Base-by-base conservation (phyloP, 148 eudicot species). In the Amaranthus palmeri region DNA sequence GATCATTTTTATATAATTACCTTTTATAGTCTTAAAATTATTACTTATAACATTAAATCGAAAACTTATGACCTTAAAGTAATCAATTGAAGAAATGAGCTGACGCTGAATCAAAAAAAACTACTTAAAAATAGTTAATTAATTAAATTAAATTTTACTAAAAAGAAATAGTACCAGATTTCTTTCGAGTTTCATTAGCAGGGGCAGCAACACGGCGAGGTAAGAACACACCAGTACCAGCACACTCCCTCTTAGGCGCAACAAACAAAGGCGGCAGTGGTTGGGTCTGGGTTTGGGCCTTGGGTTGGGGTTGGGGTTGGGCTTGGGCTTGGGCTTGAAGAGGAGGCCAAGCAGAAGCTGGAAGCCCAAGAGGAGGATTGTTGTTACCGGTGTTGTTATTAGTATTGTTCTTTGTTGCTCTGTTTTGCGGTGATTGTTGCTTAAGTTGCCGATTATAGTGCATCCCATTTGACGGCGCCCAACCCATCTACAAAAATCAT, bases 141-240 rank as follows among this genome's bases (percentile, higher is more conserved):
- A 9, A 0, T 10, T 57, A 9, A 14, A 63, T 13, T 25, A 25
- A 25, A 25, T 25, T 25, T 25, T 61, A 45, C 5, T 4, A 3
- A 77, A 59, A 59, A 43, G 7, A 10, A 4, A 42, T 8, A 8
- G 8, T 68, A 87, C 91, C 90, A 68, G 83, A 71, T 58, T 85
- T 90, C 70, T 86, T 90, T 8, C 84, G 80, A 17, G 84, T 48
- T 36, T 81, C 86, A 5, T 25, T 25, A 25, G 82, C 4, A 0
- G 80, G 69, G 11, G 71, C 43, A 0, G 84, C 77, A 4, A 70
- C 63, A 13, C 78, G 80, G 9, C 96, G 80, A 13, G 96, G 96
- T 47, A 91, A 68, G 69, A 91, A 91, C 3, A 91, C 96, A 0
- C 96, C 96, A 0, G 96, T 91, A 2, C 96, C 93, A 2, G 76